Conservation (phyloP, 2,329 filamentous ascomycete species). For the Fusarium dlaminii region DNA sequence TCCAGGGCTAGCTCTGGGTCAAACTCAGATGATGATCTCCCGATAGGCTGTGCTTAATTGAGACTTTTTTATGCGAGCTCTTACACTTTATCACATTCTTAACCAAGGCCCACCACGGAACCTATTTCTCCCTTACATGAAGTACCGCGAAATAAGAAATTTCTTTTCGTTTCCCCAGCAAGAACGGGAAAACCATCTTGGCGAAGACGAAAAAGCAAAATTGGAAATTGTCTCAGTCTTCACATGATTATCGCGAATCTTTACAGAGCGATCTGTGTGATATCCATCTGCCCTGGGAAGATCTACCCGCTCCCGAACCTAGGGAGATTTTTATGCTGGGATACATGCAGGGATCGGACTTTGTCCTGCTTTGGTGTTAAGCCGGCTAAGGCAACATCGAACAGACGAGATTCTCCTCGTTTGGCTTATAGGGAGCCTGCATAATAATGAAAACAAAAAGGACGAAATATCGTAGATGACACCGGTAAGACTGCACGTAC, state of each 20-base stretch:
- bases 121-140: slow-evolving; percentile 9
- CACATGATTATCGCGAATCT: slow-evolving; percentile 5
- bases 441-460: slow-evolving; percentile 3
- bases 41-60: not conserved
- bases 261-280: not conserved
- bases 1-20: not conserved
- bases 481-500: not conserved
- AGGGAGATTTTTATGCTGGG: slow-evolving; percentile 5
- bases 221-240: slow-evolving; percentile 19
- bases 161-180: slow-evolving; percentile 3
- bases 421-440: not conserved
- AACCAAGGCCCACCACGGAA: slow-evolving; percentile 1
- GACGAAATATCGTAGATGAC: not conserved
- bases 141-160: not conserved
- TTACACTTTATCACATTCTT: slow-evolving; percentile 6
- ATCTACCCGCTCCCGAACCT: slow-evolving; percentile 33
- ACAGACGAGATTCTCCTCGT: not conserved
- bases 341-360: slow-evolving; percentile 14
- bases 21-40: not conserved
- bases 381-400: not conserved
- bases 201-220: not conserved
- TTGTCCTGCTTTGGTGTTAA: slow-evolving; percentile 6
- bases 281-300: slow-evolving; percentile 17
- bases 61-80: slow-evolving; percentile 21
- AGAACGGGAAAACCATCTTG: slow-evolving; percentile 1